Conservation (phyloP, 176 grass and related monocot genomes). For the Oryza glaberrima region DNA sequence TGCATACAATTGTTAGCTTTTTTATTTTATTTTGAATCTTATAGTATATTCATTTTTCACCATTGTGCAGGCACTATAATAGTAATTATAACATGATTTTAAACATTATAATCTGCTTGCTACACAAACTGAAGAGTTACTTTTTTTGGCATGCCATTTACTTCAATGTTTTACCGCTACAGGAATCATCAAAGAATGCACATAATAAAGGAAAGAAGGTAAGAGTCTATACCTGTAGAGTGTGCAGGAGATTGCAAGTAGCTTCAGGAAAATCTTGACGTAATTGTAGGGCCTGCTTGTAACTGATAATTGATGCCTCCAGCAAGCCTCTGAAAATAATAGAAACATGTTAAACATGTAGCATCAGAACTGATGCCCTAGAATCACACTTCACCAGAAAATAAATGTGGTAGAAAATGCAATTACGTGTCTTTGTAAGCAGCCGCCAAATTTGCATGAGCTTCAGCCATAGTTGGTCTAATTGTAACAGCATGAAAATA, state of each 20-base stretch:
- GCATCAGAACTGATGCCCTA: background rate
- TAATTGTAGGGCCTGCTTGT: constrained; percentile 57
- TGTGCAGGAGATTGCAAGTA: constrained; percentile 68
- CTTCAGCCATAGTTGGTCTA: constrained; percentile 72
- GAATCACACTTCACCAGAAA: background rate
- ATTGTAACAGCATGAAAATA: constrained; percentile 52
- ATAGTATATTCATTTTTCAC: background rate
- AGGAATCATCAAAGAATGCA: background rate
- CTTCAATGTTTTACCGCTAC: background rate
- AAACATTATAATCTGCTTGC: constrained; percentile 2
- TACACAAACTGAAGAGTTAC: background rate
- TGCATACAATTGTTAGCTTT: background rate
- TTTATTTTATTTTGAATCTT: background rate
- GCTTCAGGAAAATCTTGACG: constrained; percentile 71
- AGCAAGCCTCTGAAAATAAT: constrained; percentile 51
- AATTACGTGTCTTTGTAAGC: constrained; percentile 73
- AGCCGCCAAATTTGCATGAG: constrained; percentile 70
- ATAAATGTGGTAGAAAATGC: background rate
- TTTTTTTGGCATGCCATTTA: background rate
- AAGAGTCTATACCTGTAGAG: constrained; percentile 51
- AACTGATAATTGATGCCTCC: constrained; percentile 63
- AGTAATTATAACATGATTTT: background rate
- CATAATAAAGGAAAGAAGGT: background rate
- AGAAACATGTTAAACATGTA: background rate
- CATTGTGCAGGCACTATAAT: background rate